Evolutionary conservation across 306 rosid genomes (phyloP).

Genomic region (Prunus salicina): DNA sequence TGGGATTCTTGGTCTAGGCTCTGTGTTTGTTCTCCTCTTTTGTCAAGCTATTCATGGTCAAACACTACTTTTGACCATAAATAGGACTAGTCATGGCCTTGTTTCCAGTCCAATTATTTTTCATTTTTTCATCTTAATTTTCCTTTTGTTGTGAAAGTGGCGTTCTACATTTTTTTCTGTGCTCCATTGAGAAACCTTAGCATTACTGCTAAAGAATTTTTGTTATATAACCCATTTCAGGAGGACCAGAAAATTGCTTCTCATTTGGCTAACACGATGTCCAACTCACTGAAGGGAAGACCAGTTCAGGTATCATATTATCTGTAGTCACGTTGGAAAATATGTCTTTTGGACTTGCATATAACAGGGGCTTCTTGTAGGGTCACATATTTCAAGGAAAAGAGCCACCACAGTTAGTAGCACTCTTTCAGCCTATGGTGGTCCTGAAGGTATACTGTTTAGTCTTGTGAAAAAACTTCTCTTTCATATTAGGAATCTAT

Average conservation of each 20-base stretch:
- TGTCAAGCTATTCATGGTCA: not conserved
- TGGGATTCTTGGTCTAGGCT: not conserved
- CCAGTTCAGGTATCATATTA: conserved; percentile 81
- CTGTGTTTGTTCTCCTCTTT: not conserved
- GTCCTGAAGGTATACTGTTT: conserved; percentile 69
- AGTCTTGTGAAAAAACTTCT: conserved; percentile 10
- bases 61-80: not conserved
- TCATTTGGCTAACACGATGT: conserved; percentile 83
- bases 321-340: conserved; percentile 28
- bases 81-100: not conserved
- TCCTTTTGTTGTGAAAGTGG: not conserved
- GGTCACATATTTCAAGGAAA: conserved; percentile 86
- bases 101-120: not conserved
- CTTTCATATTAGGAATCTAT: not conserved
- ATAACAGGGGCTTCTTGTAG: conserved; percentile 51
- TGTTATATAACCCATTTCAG: conserved; percentile 39
- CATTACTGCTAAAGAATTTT: conserved; percentile 15
- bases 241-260: conserved; percentile 91
- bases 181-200: not conserved
- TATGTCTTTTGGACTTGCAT: conserved; percentile 20
- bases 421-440: conserved; percentile 94
- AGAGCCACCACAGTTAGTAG: conserved; percentile 92
- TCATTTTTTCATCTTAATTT: not conserved
- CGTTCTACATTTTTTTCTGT: not conserved
- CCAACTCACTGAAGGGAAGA: conserved; percentile 93